A percentile compares a stretch with the other conserved stretches of the same genome.
These are phyloP conservation scores for Penicillium sp. DNA, from an alignment of 2,329 filamentous ascomycete genomes.

Conservation along the genomic window DNA sequence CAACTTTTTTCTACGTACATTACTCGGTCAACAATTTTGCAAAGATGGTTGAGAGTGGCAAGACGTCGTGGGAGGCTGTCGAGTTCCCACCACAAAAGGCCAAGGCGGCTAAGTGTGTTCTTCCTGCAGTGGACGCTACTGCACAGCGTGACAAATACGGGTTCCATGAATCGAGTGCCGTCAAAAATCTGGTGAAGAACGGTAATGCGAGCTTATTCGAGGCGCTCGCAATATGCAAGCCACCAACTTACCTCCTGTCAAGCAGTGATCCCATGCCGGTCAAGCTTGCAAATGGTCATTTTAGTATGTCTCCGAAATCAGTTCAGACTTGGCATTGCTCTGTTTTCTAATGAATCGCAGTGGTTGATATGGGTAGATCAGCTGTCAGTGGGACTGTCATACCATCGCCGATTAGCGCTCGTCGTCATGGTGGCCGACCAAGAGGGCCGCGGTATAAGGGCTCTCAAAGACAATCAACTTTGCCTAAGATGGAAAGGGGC, in stretches of 20 bases:
- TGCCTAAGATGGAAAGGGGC: slow-evolving; percentile 10
- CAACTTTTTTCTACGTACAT: slow-evolving; percentile 58
- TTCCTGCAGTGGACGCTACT: slow-evolving; percentile 38
- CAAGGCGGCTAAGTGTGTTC: slow-evolving; percentile 34
- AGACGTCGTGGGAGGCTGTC: slow-evolving; percentile 59
- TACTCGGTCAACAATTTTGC: slow-evolving; percentile 58
- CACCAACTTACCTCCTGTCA: slow-evolving; percentile 40
- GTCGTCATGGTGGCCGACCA: slow-evolving; percentile 20
- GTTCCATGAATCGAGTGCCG: slow-evolving; percentile 44
- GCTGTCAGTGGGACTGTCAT: slow-evolving; percentile 12
- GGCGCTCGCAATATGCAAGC: slow-evolving; percentile 38
- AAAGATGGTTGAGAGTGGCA: slow-evolving; percentile 55
- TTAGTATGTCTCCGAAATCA: slow-evolving; percentile 30
- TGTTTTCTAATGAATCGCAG: slow-evolving; percentile 8
- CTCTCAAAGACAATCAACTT: slow-evolving; percentile 13
- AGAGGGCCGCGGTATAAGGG: slow-evolving; percentile 21
- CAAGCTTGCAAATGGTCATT: slow-evolving; percentile 35
- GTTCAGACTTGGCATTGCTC: not conserved
- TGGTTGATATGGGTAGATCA: slow-evolving; percentile 11
- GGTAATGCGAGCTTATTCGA: slow-evolving; percentile 51
- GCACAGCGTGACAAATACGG: slow-evolving; percentile 53
- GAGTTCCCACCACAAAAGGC: slow-evolving; percentile 38
- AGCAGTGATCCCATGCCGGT: slow-evolving; percentile 41
- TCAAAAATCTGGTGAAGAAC: slow-evolving; percentile 43
- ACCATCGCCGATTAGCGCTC: slow-evolving; percentile 11